These are phyloP conservation scores for Ochromonadaceae sp. DNA, from an alignment of 352 stramenopile genomes.

Conservation along the genomic window DNA sequence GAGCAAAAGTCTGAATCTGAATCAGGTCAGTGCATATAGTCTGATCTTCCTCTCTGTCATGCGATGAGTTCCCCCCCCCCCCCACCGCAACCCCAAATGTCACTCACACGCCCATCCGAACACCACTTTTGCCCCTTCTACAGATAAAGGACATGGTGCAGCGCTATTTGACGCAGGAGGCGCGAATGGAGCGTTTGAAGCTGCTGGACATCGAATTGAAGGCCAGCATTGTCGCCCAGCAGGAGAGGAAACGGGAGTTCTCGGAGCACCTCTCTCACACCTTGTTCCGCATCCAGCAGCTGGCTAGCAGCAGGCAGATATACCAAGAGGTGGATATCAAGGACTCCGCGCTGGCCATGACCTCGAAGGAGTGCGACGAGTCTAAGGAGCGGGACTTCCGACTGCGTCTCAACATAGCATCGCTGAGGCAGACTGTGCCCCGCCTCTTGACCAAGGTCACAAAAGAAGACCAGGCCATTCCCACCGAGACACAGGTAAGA, in stretches of 20 bases:
- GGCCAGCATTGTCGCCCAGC: neutral
- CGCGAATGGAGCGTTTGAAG: neutral
- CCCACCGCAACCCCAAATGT: too few relatives aligned
- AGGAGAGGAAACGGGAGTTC: constrained; percentile 2
- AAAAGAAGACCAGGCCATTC: constrained; percentile 7
- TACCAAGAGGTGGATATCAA: constrained; percentile 20
- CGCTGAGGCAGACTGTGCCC: constrained; percentile 6
- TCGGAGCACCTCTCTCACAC: neutral
- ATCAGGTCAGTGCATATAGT: too few relatives aligned
- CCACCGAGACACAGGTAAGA: neutral
- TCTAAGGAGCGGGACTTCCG: neutral
- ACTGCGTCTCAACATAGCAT: neutral
- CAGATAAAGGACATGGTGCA: constrained; percentile 5
- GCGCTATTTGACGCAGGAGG: neutral
- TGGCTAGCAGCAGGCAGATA: constrained; percentile 9
- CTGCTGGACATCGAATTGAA: neutral
- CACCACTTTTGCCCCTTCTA: too few relatives aligned
- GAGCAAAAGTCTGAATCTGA: too few relatives aligned
- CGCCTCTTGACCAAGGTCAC: constrained; percentile 10
- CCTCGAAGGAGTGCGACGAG: constrained; percentile 12
- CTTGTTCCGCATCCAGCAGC: neutral
- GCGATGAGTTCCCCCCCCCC: too few relatives aligned
- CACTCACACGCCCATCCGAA: too few relatives aligned
- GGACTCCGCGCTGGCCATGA: neutral
- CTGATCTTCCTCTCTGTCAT: too few relatives aligned